Percentiles rank a stretch among this genome's conserved stretches.
Conservation (phyloP, 129 eudicot species). For the sunflower (Helianthus annuus) region HanXRQr2.0-SUNRISE NC_035436.2:156232367-156232866, state of each 20-base stretch:
- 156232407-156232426: constrained; percentile 46
- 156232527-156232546: constrained; percentile 36
- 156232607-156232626: constrained; percentile 46
- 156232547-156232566: constrained; percentile 33
- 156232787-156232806: constrained; percentile 40
- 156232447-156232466: constrained; percentile 44
- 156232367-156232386: constrained; percentile 34
- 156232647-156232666: constrained; percentile 9
- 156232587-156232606: constrained; percentile 28
- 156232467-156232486: constrained; percentile 38
- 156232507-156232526: constrained; percentile 33
- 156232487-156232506: constrained; percentile 41
- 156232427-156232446: constrained; percentile 47
- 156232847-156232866: constrained; percentile 40
- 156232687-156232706: constrained; percentile 34
- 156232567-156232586: constrained; percentile 39
- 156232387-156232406: constrained; percentile 36
- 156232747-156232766: constrained; percentile 39
- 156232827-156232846: constrained; percentile 33
- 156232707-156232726: constrained; percentile 41
- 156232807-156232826: constrained; percentile 34
- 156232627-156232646: constrained; percentile 40
- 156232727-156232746: constrained; percentile 38
- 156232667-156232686: constrained; percentile 33
- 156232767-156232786: constrained; percentile 39